phyloP scores from a whole-genome alignment of 108 stramenopile genomes.

The Pseudonitzschia pungens region DNA sequence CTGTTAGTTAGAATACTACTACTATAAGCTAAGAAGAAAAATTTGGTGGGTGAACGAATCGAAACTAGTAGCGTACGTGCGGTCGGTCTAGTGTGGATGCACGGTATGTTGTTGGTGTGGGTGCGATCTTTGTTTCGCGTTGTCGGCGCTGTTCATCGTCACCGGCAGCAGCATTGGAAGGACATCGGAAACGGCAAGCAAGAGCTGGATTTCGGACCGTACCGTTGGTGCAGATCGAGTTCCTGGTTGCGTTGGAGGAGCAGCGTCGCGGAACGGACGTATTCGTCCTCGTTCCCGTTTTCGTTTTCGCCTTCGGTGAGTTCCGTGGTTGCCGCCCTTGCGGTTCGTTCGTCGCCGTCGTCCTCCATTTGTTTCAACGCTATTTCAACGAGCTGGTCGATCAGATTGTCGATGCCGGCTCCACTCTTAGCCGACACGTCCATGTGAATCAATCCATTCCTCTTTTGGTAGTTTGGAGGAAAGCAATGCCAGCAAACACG shows the following conservation, averaged over 20 bases:
- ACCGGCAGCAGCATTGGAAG: not conserved
- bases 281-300: not conserved
- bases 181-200: constrained; percentile 1
- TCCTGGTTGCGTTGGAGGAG: constrained; percentile 22
- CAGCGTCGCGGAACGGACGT: not conserved
- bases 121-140: not conserved
- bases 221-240: constrained; percentile 46
- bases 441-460: constrained; percentile 73
- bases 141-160: not conserved
- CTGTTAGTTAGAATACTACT: too few species aligned
- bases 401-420: constrained; percentile 60
- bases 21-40: too few species aligned
- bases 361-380: constrained; percentile 44
- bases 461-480: not conserved
- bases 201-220: constrained; percentile 18
- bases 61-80: too few species aligned
- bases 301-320: not conserved
- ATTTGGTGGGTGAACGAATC: too few species aligned
- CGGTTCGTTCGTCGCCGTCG: constrained; percentile 1
- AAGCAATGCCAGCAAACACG: not conserved
- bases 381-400: constrained; percentile 45
- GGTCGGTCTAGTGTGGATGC: not conserved
- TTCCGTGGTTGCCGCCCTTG: not conserved
- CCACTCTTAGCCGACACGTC: constrained; percentile 74
- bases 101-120: too few species aligned